These are phyloP conservation scores for Claviceps sp. DNA, from an alignment of 2,329 filamentous ascomycete species.

Conservation along the genomic window DNA sequence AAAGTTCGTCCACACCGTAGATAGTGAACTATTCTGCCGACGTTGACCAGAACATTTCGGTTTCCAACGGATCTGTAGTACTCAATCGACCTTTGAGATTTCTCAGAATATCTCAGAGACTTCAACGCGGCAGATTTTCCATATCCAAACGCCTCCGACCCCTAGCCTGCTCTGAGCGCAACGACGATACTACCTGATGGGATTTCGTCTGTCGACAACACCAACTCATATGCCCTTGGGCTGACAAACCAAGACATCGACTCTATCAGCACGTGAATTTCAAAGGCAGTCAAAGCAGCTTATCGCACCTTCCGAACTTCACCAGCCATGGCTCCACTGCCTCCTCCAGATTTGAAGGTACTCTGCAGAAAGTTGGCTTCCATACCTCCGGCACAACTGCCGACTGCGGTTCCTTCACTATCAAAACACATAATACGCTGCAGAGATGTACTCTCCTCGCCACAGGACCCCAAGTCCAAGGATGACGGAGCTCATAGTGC, in stretches of 20 bases:
- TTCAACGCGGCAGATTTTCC: background rate
- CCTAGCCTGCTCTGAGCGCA: background rate
- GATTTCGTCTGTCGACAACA: background rate
- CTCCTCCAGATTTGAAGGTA: slow-evolving; percentile 45
- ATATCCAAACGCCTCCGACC: background rate
- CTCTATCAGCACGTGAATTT: background rate
- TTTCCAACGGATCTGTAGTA: background rate
- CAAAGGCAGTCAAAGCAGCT: background rate
- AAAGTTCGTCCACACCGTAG: slow-evolving; percentile 9
- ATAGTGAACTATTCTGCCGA: background rate
- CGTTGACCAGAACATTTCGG: background rate
- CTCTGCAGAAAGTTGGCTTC: slow-evolving; percentile 59
- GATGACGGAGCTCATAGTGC: slow-evolving; percentile 49
- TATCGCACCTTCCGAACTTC: background rate
- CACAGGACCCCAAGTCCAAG: slow-evolving; percentile 47
- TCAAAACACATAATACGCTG: slow-evolving; percentile 45
- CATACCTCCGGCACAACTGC: slow-evolving; percentile 59
- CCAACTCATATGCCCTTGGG: background rate
- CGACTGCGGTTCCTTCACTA: slow-evolving; percentile 57
- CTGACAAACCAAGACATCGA: background rate
- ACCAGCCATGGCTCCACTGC: slow-evolving; percentile 1
- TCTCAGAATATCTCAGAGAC: too few relatives aligned
- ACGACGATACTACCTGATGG: background rate
- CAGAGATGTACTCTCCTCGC: slow-evolving; percentile 46
- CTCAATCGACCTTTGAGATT: background rate